These are phyloP conservation scores for Kwoniella newhampshirensis DNA, from an alignment of 768 basidiomycete species.

Conservation along the genomic window DNA sequence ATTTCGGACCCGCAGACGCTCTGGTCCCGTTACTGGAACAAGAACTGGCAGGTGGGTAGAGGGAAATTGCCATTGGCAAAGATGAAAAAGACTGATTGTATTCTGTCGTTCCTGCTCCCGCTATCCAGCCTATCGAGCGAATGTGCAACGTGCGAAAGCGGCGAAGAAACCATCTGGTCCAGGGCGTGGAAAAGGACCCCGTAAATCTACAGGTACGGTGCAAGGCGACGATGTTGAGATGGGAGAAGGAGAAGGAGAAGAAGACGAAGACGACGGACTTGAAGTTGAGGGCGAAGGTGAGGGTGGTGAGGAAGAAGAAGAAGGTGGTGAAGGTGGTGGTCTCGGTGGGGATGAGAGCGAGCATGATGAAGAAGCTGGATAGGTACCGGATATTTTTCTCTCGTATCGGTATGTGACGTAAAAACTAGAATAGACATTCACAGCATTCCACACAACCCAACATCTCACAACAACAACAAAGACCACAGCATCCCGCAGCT, in stretches of 20 bases:
- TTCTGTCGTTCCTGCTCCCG: too few species aligned
- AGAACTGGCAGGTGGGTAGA: constrained; percentile 47
- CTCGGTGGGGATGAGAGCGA: neutral
- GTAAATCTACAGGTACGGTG: constrained; percentile 27
- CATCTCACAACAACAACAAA: constrained; percentile 4
- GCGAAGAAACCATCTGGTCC: constrained; percentile 24
- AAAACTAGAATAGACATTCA: constrained; percentile 17
- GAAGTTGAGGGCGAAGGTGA: constrained; percentile 15
- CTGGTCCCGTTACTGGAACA: constrained; percentile 38
- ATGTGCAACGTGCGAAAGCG: constrained; percentile 33
- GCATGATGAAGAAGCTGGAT: neutral
- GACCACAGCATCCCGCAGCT: constrained; percentile 19
- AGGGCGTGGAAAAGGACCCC: constrained; percentile 11
- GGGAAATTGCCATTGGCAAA: neutral
- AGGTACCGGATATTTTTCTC: too few species aligned
- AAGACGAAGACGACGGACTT: constrained; percentile 22
- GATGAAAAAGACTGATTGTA: too few species aligned
- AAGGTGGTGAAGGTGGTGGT: neutral
- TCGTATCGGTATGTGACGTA: too few species aligned
- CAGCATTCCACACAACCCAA: constrained; percentile 18
- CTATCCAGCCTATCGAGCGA: constrained; percentile 46
- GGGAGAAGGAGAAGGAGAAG: constrained; percentile 53
- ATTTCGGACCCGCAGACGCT: constrained; percentile 45
- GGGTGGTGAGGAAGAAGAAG: neutral
- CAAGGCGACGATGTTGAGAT: constrained; percentile 49